Percentiles rank a stretch among this genome's conserved stretches.
These are phyloP conservation scores for Dactylellina cionopaga DNA, from an alignment of 2,329 filamentous ascomycete species.

Conservation along the genomic window DNA sequence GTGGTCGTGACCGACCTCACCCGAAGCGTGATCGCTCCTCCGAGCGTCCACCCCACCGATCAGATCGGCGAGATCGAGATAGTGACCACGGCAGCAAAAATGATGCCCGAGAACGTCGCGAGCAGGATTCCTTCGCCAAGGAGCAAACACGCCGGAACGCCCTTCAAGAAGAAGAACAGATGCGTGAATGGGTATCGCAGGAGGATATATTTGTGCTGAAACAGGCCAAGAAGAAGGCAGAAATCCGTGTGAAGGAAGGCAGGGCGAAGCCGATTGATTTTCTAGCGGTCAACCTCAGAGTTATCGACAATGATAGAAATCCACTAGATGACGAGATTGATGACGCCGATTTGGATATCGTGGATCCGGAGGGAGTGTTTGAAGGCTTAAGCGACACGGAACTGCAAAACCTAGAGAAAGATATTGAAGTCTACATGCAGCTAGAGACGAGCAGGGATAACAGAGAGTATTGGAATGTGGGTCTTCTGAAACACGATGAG, in stretches of 20 bases:
- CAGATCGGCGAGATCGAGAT: conserved; percentile 26
- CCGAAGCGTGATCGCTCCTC: conserved; percentile 36
- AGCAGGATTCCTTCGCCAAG: conserved; percentile 56
- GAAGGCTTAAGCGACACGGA: conserved; percentile 74
- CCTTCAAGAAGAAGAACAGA: conserved; percentile 79
- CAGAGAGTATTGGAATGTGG: conserved; percentile 83
- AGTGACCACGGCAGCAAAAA: conserved; percentile 10
- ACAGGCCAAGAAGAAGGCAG: conserved; percentile 97
- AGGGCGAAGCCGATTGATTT: conserved; percentile 93
- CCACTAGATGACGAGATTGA: conserved; percentile 81
- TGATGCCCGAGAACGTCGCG: conserved; percentile 33
- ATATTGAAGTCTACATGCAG: conserved; percentile 80
- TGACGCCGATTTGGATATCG: conserved; percentile 79
- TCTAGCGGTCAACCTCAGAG: conserved; percentile 87
- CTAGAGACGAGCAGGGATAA: conserved; percentile 83
- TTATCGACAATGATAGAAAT: conserved; percentile 85
- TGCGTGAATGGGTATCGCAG: conserved; percentile 85
- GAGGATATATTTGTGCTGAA: conserved; percentile 96
- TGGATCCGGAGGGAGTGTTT: conserved; percentile 83
- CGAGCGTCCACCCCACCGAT: conserved; percentile 18
- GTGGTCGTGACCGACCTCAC: conserved; percentile 19
- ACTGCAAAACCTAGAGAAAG: conserved; percentile 79
- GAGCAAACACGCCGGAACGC: conserved; percentile 57
- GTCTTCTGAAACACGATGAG: conserved; percentile 52
- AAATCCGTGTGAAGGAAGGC: conserved; percentile 89